A percentile compares a stretch with the other conserved stretches of the same genome.
Conservation (phyloP, 441 rosid genomes). For the Macaranga tanarius region DNA sequence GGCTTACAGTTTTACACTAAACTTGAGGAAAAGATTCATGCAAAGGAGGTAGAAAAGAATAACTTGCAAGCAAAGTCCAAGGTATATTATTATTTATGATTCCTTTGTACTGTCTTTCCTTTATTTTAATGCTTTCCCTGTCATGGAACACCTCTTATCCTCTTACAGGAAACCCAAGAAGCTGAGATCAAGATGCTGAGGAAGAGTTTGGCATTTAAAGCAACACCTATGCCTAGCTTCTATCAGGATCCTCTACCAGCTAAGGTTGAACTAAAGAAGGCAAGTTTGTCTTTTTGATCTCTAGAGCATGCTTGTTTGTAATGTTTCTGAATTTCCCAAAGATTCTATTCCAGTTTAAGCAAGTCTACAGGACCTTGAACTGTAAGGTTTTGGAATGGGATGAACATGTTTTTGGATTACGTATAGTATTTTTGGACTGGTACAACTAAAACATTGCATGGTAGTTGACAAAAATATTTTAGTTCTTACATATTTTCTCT, state of each 20-base stretch:
- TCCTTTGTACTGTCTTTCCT: conserved; percentile 8
- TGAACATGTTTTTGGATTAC: too few species aligned
- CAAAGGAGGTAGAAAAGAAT: conserved; percentile 74
- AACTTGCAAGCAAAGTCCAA: conserved; percentile 86
- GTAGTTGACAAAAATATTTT: not conserved
- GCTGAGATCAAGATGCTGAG: conserved; percentile 91
- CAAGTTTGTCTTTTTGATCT: conserved; percentile 21
- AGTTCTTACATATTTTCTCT: not conserved
- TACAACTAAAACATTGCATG: not conserved
- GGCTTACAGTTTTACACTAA: conserved; percentile 73
- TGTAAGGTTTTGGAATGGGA: not conserved
- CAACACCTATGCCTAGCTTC: conserved; percentile 97
- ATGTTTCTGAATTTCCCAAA: not conserved
- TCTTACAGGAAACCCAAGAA: conserved; percentile 83
- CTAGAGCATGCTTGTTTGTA: not conserved
- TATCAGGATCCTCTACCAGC: conserved; percentile 95
- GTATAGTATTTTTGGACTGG: not conserved
- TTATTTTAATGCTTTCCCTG: not conserved
- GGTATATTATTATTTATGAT: conserved; percentile 44
- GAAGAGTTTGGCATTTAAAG: conserved; percentile 91
- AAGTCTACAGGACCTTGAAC: not conserved
- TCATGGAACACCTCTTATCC: conserved; percentile 18
- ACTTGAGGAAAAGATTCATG: conserved; percentile 95
- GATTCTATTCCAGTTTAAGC: not conserved
- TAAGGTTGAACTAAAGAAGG: conserved; percentile 91